Evolutionary conservation across 2,329 filamentous ascomycete species (phyloP), one percentile per base, ranked within the genome.

Genomic region (Phyllosticta citrichinensis): DNA sequence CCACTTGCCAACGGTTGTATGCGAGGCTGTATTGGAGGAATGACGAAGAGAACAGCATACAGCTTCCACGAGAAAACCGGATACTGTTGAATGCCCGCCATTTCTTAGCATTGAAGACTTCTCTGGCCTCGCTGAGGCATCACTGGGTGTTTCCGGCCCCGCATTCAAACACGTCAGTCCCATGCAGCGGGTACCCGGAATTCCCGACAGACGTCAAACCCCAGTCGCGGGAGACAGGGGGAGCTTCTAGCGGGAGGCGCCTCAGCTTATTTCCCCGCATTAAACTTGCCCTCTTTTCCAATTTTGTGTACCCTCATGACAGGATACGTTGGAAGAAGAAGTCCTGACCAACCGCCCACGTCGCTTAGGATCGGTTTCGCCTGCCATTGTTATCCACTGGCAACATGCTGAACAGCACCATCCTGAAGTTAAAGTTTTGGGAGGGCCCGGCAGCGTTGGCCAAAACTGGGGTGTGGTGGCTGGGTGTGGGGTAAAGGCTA

Each of bases 241-340:
- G 14, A 47, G 40, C 40, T 47, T 47, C 40, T 53, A 10, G 52
- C 20, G 24, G 52, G 52, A 24, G 19, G 52, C 52, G 52, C 52
- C 52, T 61, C 55, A 56, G 40, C 55, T 54, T 61, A 57, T 61
- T 61, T 61, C 59, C 59, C 59, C 59, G 59, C 59, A 61, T 51
- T 56, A 22, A 47, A 54, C 47, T 57, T 52, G 50, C 25, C 58
- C 52, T 10, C 25, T 52, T 3, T 52, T 40, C 55, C 59, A 50
- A 53, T 24, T 53, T 61, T 47, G 59, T 54, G 52, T 20, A 14
- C 40, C 14, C 6, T 5, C 14, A n/a, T 5, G 33, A 40, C 11
- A 40, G 30, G 30, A 33, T 12, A 33, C 5, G 33, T 40, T 10
- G 33, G 33, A 40, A 40, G 33, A 40, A 47, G 17, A 47, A 5